Evolutionary conservation across 23 red algal species (phyloP).

Genomic region (Agarophyton chilense): DNA sequence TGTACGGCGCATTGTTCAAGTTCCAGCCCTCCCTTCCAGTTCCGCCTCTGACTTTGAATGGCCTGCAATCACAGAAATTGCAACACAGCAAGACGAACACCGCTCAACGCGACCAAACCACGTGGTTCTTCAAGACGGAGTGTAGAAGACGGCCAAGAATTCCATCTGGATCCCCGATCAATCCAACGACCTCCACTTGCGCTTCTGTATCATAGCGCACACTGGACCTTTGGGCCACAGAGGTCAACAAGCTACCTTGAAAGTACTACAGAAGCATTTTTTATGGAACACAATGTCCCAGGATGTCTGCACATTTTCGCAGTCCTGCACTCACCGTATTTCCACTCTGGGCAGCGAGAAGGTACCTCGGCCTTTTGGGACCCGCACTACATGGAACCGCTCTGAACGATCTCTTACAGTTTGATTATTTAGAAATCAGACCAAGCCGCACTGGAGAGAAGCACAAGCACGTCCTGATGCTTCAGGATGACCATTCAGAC

Average conservation of each 20-base stretch:
- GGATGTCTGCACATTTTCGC: not conserved
- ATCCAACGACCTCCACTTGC: not conserved
- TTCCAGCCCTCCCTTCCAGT: not conserved
- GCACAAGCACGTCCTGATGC: conserved; percentile 5
- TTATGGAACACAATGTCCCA: not conserved
- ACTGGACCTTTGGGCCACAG: not conserved
- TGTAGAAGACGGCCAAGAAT: not conserved
- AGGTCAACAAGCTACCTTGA: not conserved
- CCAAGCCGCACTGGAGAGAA: not conserved
- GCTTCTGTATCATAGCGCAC: not conserved
- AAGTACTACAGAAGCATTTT: not conserved
- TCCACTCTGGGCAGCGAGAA: not conserved
- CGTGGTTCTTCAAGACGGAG: not conserved
- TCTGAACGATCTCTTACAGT: not conserved
- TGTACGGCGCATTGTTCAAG: not conserved
- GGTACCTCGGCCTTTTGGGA: not conserved
- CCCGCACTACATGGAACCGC: not conserved
- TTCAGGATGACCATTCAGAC: not conserved
- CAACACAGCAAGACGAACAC: not conserved
- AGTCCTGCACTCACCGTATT: not conserved
- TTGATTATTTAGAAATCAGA: not conserved
- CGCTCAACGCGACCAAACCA: not conserved
- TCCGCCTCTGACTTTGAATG: not conserved
- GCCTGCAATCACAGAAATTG: not conserved
- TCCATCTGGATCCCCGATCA: not conserved